Evolutionary conservation across 225 moss, liverwort and hornwort species (phyloP).

Genomic region (Takakia lepidozioides): DNA sequence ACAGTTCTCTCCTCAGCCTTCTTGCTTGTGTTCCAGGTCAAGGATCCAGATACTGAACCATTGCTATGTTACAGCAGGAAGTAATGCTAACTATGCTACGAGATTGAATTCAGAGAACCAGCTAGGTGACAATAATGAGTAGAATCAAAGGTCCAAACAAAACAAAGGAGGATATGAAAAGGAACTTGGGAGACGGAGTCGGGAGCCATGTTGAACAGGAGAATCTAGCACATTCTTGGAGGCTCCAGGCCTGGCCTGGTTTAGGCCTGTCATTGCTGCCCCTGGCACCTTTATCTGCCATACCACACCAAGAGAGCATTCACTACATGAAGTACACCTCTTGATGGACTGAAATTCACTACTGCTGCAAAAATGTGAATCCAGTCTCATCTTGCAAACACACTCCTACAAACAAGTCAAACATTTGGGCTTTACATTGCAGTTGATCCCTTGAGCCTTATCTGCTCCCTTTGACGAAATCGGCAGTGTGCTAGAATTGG

Average conservation of each 20-base stretch:
- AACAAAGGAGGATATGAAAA: slow-evolving; percentile 45
- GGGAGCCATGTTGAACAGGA: slow-evolving; percentile 36
- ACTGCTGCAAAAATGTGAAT: too few relatives aligned
- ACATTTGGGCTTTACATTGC: slow-evolving; percentile 24
- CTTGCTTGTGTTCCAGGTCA: slow-evolving; percentile 32
- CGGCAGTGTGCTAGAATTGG: slow-evolving; percentile 36
- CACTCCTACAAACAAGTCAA: background rate
- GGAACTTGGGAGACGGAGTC: slow-evolving; percentile 43
- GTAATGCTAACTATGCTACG: too few relatives aligned
- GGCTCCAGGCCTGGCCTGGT: slow-evolving; percentile 38
- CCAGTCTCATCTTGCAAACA: too few relatives aligned
- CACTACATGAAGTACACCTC: too few relatives aligned
- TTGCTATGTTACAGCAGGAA: background rate
- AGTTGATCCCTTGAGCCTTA: slow-evolving; percentile 5
- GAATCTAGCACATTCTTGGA: slow-evolving; percentile 40
- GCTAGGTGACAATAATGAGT: slow-evolving; percentile 4
- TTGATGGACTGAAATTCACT: too few relatives aligned
- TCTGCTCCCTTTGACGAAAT: slow-evolving; percentile 17
- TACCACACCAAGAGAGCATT: background rate
- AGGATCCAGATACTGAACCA: slow-evolving; percentile 14
- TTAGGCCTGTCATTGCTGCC: slow-evolving; percentile 8
- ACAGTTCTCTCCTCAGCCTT: slow-evolving; percentile 27
- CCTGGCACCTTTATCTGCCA: slow-evolving; percentile 26
- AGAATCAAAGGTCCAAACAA: background rate
- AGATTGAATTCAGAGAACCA: background rate